Evolutionary conservation across 2,329 filamentous ascomycete genomes (phyloP).

Genomic region (Didymella pinodella): DNA sequence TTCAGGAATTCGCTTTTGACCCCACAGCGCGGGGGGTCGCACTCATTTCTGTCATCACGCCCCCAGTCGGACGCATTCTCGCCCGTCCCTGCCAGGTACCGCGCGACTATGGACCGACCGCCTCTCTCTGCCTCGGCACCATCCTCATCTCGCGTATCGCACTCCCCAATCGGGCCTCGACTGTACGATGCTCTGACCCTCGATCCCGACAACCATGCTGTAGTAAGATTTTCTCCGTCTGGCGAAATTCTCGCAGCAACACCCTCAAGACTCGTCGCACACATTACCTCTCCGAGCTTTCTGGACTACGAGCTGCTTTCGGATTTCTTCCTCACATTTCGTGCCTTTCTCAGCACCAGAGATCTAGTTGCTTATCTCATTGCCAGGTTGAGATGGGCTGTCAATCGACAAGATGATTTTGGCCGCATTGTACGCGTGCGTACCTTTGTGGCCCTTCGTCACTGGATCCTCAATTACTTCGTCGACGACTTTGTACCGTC

Average conservation of each 20-base stretch:
- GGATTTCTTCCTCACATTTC: constrained; percentile 96
- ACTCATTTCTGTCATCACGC: constrained; percentile 48
- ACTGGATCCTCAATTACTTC: constrained; percentile 99
- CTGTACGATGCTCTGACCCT: constrained; percentile 85
- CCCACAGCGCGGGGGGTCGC: constrained; percentile 47
- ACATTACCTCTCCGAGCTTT: constrained; percentile 95
- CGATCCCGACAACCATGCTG: constrained; percentile 79
- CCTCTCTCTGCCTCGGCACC: constrained; percentile 46
- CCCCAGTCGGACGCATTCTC: constrained; percentile 50
- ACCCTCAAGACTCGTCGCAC: constrained; percentile 87
- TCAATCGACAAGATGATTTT: constrained; percentile 79
- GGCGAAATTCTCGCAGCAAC: constrained; percentile 87
- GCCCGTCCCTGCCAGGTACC: constrained; percentile 43
- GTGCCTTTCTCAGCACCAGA: constrained; percentile 79
- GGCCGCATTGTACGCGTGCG: constrained; percentile 95
- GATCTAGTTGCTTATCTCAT: constrained; percentile 85
- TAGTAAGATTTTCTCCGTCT: constrained; percentile 82
- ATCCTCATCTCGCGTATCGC: constrained; percentile 49
- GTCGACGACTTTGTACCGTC: constrained; percentile 89
- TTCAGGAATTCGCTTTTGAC: constrained; percentile 67
- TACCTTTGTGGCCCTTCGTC: constrained; percentile 91
- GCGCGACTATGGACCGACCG: constrained; percentile 47
- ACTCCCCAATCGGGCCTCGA: constrained; percentile 60
- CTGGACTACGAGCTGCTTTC: constrained; percentile 97
- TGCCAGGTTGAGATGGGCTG: constrained; percentile 85